Base-by-base conservation (phyloP, 306 rosid species). In the Acacia acuminata region DNA sequence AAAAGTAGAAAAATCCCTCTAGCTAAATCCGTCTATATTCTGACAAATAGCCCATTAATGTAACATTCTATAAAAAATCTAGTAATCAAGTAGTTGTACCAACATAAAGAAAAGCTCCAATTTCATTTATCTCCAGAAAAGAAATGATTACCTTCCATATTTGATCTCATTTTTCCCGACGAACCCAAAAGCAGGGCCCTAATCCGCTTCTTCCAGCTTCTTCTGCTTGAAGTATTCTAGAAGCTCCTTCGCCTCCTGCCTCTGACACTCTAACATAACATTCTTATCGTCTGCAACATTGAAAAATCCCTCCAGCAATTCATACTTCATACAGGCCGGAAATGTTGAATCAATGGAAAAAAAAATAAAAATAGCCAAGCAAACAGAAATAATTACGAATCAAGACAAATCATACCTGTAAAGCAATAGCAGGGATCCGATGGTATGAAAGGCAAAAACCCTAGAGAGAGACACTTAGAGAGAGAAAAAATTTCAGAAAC, bases 241-340 rank as follows among this genome's bases (percentile, higher is more conserved):
- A 83, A 94, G 87, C 87, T 94, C 98, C 92, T 92, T 94, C 15
- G 97, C 98, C 90, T 85, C 92, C 75, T 78, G 86, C 84, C 97
- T 89, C 91, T 94, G 98, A 81, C 91, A 91, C 89, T 94, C 98
- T 47, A 92, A 80, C 22, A 92, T 53, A 69, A 63, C 91, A 88
- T 81, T 88, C 75, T 88, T 88, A 45, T 80, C 91, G 44, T 80
- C 92, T 27, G 50, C 88, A 58, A 73, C 61, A 75, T 27, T 27
- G 7, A 4, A 24, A 44, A 22, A 73, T 8, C 22, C 44, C 10
- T 17, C 27, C 77, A 50, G n/a, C 8, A 7, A 27, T 73, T 73
- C 30, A 50, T 47, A 15, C 14, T 56, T n/a, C 63, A 56, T 10
- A 22, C 13, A 69, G 70, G 24, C 44, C 60, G 11, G 77, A 27